Evolutionary conservation across 2,329 filamentous ascomycete species (phyloP), one percentile per base, ranked within the genome.

Genomic region (Cordyceps fumosorosea): DNA sequence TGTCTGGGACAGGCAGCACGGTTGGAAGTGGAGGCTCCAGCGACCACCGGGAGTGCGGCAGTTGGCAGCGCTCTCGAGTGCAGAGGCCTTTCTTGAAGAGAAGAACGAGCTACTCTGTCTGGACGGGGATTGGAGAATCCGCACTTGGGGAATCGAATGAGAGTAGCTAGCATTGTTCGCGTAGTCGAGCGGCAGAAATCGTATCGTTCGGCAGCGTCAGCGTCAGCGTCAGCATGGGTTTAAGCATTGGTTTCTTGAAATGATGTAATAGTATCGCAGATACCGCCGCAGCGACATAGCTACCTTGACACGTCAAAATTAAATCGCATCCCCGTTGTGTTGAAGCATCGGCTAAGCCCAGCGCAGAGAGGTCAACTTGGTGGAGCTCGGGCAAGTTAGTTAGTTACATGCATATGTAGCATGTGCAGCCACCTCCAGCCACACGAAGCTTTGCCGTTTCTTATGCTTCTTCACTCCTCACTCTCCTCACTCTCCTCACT

Each of bases 121-220:
- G 8, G 56, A 59, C 12, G 56, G 56, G 34, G 56, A 59, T 29
- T 59, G 56, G 56, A 45, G 56, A n/a, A 20, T 59, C 0, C 56
- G 56, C 5, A 59, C 56, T 44, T 59, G 56, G 56, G 32, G 24
- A 29, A 29, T 59, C 16, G 24, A 51, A 40, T 40, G 11, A 59
- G 44, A 40, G 32, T 40, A 29, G n/a, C 14, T 59, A 18, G 29
- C 34, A 20, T 52, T 11, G 16, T 52, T 18, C n/a, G 29, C 32
- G 51, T 22, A 8, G 12, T 18, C 51, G 18, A 18, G 26, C 32
- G 32, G 20, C n/a, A 10, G 10, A 37, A 37, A 24, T 14, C 51
- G n/a, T 29, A 18, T 22, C 29, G 22, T 37, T 37, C 12, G n/a
- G 51, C 5, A 53, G 51, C 29, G 20, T 52, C 29, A 34, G 52